These are phyloP conservation scores for Sphaerobolus stellatus DNA, from an alignment of 1,284 basidiomycete genomes.

Conservation along the genomic window DNA sequence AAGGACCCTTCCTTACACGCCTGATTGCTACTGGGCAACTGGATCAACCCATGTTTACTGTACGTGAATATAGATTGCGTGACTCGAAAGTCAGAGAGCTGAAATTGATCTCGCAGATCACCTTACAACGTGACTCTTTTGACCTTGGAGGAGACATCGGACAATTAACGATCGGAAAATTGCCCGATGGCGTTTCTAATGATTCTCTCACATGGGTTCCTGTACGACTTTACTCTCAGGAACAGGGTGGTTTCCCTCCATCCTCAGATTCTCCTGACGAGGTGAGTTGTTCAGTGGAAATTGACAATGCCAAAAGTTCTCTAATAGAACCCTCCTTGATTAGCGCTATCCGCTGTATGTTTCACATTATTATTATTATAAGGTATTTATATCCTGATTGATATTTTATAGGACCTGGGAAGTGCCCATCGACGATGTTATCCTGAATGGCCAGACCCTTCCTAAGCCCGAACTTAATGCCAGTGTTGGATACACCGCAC, in stretches of 20 bases:
- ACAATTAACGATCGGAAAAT: slow-evolving; percentile 11
- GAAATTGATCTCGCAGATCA: slow-evolving; percentile 2
- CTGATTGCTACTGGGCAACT: slow-evolving; percentile 34
- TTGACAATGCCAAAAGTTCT: no score
- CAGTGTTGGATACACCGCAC: slow-evolving; percentile 3
- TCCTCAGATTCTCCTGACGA: not conserved
- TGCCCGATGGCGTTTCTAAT: slow-evolving; percentile 6
- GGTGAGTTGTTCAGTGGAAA: not conserved
- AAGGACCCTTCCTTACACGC: slow-evolving; percentile 44
- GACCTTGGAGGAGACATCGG: slow-evolving; percentile 14
- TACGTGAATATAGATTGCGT: not conserved
- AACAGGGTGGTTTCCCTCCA: slow-evolving; percentile 8
- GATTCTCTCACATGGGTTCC: slow-evolving; percentile 12
- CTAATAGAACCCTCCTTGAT: no score
- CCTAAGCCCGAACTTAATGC: slow-evolving; percentile 24
- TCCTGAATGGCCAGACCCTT: slow-evolving; percentile 51
- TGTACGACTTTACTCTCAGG: slow-evolving; percentile 9
- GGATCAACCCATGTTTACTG: slow-evolving; percentile 32
- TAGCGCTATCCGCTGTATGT: no score
- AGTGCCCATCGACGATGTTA: slow-evolving; percentile 56
- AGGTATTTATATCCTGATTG: not conserved
- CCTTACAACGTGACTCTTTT: slow-evolving; percentile 12
- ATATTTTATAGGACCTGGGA: slow-evolving; percentile 50
- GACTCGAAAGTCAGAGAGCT: not conserved
- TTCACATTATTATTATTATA: no score